phyloP scores from a whole-genome alignment of 768 basidiomycete genomes.

The Psilocybe cyanescens region DNA sequence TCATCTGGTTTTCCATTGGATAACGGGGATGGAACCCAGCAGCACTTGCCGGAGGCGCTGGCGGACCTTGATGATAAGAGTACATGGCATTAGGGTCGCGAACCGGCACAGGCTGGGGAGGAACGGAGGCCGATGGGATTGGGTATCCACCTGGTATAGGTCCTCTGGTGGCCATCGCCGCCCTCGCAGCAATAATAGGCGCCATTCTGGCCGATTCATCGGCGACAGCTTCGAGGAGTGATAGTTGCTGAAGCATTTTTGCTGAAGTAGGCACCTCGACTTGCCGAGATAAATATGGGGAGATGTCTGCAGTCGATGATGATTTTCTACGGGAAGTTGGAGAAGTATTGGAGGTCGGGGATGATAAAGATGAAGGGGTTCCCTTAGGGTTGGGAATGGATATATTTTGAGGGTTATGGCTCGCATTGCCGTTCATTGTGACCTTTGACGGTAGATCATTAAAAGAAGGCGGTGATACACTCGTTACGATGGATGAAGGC shows the following conservation, averaged over 20 bases:
- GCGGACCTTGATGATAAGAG: conserved; percentile 26
- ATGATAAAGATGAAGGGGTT: not conserved
- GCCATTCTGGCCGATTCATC: conserved; percentile 74
- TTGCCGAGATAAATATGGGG: conserved; percentile 65
- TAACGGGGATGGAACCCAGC: conserved; percentile 22
- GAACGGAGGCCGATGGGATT: conserved; percentile 22
- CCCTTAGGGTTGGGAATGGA: not conserved
- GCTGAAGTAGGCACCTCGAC: conserved; percentile 58
- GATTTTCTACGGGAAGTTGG: conserved; percentile 40
- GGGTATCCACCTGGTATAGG: conserved; percentile 15
- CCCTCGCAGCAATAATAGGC: conserved; percentile 36
- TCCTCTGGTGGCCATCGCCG: conserved; percentile 24
- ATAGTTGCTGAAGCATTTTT: conserved; percentile 70
- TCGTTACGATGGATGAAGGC: not conserved
- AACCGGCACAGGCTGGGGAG: conserved; percentile 30
- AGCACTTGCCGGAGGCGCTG: conserved; percentile 20
- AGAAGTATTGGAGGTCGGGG: conserved; percentile 25
- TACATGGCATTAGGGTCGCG: conserved; percentile 33
- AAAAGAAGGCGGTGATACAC: not conserved
- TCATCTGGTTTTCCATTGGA: conserved; percentile 9
- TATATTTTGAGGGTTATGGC: not conserved
- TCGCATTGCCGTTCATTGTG: not conserved
- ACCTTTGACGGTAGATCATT: not conserved
- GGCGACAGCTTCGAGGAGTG: conserved; percentile 71
- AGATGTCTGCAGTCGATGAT: conserved; percentile 66